phyloP scores from a whole-genome alignment of 1,139 yeast species.

The Geotrichum candidum region DNA sequence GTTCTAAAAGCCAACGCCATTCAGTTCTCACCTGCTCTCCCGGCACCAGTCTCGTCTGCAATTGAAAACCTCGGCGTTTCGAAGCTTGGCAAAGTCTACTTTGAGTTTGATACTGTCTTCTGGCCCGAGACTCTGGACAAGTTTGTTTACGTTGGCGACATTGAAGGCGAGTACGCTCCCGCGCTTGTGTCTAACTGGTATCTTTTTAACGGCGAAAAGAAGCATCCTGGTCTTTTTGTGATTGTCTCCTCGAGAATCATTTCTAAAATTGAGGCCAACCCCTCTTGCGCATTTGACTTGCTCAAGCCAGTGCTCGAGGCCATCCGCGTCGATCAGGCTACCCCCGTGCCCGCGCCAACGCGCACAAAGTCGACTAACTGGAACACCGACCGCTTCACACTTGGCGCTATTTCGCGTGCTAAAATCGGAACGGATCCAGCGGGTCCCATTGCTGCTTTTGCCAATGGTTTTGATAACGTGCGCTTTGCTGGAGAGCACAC shows the following conservation, averaged over 20 bases:
- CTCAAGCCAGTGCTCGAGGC: conserved; percentile 42
- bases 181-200: conserved; percentile 43
- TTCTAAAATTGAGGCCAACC: conserved; percentile 42
- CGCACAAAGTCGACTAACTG: conserved; percentile 56
- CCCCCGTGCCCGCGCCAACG: conserved; percentile 43
- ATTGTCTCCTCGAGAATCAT: conserved; percentile 44
- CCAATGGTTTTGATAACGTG: conserved; percentile 50
- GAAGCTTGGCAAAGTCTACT: conserved; percentile 67
- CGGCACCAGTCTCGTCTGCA: conserved; percentile 38
- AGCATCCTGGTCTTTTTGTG: conserved; percentile 21
- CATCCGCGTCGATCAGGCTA: conserved; percentile 26
- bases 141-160: conserved; percentile 39
- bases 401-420: conserved; percentile 72
- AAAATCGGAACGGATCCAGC: conserved; percentile 62
- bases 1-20: conserved; percentile 49
- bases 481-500: conserved; percentile 89
- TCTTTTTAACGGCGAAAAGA: conserved; percentile 30
- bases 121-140: conserved; percentile 56
- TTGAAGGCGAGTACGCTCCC: conserved; percentile 41
- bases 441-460: conserved; percentile 50
- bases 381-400: conserved; percentile 62
- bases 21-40: conserved; percentile 38
- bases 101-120: conserved; percentile 66
- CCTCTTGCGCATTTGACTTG: conserved; percentile 41
- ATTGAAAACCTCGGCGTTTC: conserved; percentile 55